Evolutionary conservation across 2,329 filamentous ascomycete genomes (phyloP).

Genomic region (Calonectria fujianensis): DNA sequence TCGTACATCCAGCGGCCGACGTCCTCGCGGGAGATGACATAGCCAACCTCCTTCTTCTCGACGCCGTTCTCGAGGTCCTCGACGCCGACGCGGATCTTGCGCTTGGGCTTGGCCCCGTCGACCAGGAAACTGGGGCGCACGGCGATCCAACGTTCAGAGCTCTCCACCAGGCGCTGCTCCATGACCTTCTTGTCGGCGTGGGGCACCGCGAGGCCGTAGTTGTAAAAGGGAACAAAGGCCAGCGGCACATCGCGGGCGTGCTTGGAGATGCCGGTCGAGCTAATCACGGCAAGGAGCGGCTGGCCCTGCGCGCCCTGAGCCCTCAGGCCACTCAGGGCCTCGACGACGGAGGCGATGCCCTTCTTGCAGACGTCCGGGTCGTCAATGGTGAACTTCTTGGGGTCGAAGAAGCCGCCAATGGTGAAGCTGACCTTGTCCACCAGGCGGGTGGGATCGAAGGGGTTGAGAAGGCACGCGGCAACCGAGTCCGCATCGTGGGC

Average conservation of each 20-base stretch:
- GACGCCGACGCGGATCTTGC: constrained; percentile 56
- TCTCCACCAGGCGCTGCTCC: constrained; percentile 60
- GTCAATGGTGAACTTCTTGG: constrained; percentile 54
- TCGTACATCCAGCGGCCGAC: constrained; percentile 65
- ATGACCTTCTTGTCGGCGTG: constrained; percentile 69
- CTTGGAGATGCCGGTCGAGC: constrained; percentile 64
- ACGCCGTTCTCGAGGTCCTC: constrained; percentile 58
- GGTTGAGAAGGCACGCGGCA: constrained; percentile 55
- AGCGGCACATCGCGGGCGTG: constrained; percentile 59
- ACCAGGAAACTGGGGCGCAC: constrained; percentile 62
- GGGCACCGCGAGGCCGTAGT: constrained; percentile 62
- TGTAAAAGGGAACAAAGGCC: constrained; percentile 65
- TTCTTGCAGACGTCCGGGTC: constrained; percentile 65
- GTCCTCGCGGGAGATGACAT: constrained; percentile 63
- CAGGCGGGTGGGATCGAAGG: constrained; percentile 50
- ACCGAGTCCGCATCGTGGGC: constrained; percentile 59
- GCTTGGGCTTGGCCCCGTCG: constrained; percentile 49
- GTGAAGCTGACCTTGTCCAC: constrained; percentile 63
- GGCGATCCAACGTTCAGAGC: constrained; percentile 58
- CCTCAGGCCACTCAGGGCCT: constrained; percentile 55
- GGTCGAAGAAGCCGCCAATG: constrained; percentile 59
- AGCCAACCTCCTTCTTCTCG: constrained; percentile 63
- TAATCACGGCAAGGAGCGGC: constrained; percentile 62
- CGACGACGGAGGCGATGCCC: constrained; percentile 59
- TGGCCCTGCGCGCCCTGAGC: constrained; percentile 46